These are phyloP conservation scores for Penicillium cinerascens DNA, from an alignment of 495 filamentous ascomycete genomes.

Conservation along the genomic window DNA sequence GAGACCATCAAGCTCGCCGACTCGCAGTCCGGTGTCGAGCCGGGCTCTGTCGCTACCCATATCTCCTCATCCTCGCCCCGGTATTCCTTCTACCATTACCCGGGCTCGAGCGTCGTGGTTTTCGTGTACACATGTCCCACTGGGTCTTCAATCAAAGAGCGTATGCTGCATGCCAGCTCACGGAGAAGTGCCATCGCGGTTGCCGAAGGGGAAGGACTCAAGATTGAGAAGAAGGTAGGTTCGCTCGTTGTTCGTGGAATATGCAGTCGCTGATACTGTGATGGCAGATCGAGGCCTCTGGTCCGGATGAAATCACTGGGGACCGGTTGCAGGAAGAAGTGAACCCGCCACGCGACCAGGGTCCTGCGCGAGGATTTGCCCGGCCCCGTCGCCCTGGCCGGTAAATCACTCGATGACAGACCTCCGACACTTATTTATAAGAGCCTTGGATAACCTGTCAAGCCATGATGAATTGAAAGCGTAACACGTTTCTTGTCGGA, in stretches of 20 bases:
- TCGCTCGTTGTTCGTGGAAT: neutral
- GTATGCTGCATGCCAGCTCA: conserved; percentile 91
- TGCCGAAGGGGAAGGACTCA: conserved; percentile 67
- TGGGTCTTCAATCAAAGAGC: conserved; percentile 77
- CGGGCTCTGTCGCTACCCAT: conserved; percentile 49
- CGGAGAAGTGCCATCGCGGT: conserved; percentile 66
- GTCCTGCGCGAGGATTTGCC: conserved; percentile 67
- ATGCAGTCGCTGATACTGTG: conserved; percentile 6
- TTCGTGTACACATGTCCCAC: conserved; percentile 95
- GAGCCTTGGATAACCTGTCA: conserved; percentile 8
- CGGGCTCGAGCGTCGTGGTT: conserved; percentile 62
- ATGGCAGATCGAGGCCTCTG: conserved; percentile 59
- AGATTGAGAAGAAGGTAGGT: conserved; percentile 68
- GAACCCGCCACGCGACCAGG: conserved; percentile 60
- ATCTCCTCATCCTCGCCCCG: conserved; percentile 83
- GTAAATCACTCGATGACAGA: conserved; percentile 23
- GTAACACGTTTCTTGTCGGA: neutral
- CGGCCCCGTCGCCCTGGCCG: conserved; percentile 85
- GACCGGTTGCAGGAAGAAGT: conserved; percentile 70
- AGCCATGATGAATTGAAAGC: neutral
- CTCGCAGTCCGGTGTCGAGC: conserved; percentile 45
- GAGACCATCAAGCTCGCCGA: conserved; percentile 77
- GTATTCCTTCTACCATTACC: conserved; percentile 85
- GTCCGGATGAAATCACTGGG: conserved; percentile 75
- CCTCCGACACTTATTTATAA: neutral